These are phyloP conservation scores for Immersiporthe knoxdaviesiana DNA, from an alignment of 2,329 filamentous ascomycete genomes.

Conservation along the genomic window DNA sequence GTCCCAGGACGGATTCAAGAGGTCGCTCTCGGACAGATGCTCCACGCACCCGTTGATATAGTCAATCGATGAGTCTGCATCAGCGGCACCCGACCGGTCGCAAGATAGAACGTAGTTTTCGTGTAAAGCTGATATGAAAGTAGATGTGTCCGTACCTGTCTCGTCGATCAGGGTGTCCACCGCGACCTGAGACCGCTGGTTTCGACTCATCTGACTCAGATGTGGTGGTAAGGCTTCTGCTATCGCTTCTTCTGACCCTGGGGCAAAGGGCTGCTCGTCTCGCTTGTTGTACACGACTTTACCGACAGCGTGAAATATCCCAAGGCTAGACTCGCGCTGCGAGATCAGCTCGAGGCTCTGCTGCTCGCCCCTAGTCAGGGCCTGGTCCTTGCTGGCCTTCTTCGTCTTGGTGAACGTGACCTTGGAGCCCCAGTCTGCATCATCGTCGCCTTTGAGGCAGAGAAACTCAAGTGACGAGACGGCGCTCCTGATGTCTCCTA, in stretches of 20 bases:
- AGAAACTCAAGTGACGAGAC: constrained; percentile 90
- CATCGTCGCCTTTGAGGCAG: constrained; percentile 78
- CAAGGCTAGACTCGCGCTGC: constrained; percentile 85
- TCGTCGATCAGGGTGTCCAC: constrained; percentile 86
- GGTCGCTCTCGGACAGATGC: constrained; percentile 82
- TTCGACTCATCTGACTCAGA: constrained; percentile 60
- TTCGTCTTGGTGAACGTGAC: constrained; percentile 72
- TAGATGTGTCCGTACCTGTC: constrained; percentile 87
- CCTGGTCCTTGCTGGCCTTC: constrained; percentile 58
- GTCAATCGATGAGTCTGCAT: constrained; percentile 68
- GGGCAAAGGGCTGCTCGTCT: constrained; percentile 53
- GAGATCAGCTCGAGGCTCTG: constrained; percentile 81
- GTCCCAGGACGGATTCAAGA: constrained; percentile 76
- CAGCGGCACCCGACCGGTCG: constrained; percentile 55
- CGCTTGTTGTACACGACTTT: constrained; percentile 98
- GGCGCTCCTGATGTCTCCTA: constrained; percentile 92
- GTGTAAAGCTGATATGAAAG: constrained; percentile 86
- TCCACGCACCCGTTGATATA: constrained; percentile 85
- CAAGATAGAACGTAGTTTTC: constrained; percentile 94
- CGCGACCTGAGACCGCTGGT: constrained; percentile 65
- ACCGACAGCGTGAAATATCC: constrained; percentile 94
- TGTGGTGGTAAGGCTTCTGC: constrained; percentile 63
- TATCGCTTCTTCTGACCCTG: constrained; percentile 42
- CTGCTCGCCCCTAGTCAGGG: constrained; percentile 74
- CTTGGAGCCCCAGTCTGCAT: constrained; percentile 74